Base-by-base conservation (phyloP, 371 early-diverging fungal genomes). In the Apophysomyces sp. region DNA sequence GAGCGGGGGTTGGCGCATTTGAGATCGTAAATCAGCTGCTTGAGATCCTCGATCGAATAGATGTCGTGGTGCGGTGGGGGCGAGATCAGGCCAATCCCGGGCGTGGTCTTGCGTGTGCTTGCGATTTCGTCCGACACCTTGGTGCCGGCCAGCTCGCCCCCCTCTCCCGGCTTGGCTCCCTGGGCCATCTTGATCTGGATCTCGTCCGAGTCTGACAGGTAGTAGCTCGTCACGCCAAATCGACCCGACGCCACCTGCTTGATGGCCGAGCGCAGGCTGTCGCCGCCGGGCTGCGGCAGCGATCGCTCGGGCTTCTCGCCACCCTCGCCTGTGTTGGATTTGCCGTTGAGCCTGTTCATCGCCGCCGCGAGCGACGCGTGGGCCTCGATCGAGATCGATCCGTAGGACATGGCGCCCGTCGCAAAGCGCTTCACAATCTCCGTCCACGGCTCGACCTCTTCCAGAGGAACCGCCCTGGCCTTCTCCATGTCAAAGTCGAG, bases 171-270 rank as follows among this genome's bases (percentile, higher is more conserved):
- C 78, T 96, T 97, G 55, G 97, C 97, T 52, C 97, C 97, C 75
- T 97, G 96, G 11, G 97, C 97, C 92, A 97, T 93, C 84, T 97
- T 97, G 83, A 97, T 97, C 73, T 97, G 96, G 28, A 97, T 78
- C 75, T 96, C 96, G 61, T 97, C 95, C 1, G 96, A 85, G 67
- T 95, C 93, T 7, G 92, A 80, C 28, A 96, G 86, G 69, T 97
- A 97, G 75, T 84, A 91, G 57, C 89, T 88, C 34, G 96, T 96
- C 8, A 97, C 96, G 72, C 97, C 97, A 71, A 97, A 97, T 41
- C 97, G 90, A 34, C 96, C 96, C 36, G 93, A 93, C 7, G 97
- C 97, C 34, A 97, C 92, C 78, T 97, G 97, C 83, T 97, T 97
- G 81, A 97, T 97, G 12, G 96, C 91, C 12, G 94, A 94, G 32